These are phyloP conservation scores for Cyclotella kingstonii DNA, from an alignment of 108 stramenopile genomes.

Conservation along the genomic window DNA sequence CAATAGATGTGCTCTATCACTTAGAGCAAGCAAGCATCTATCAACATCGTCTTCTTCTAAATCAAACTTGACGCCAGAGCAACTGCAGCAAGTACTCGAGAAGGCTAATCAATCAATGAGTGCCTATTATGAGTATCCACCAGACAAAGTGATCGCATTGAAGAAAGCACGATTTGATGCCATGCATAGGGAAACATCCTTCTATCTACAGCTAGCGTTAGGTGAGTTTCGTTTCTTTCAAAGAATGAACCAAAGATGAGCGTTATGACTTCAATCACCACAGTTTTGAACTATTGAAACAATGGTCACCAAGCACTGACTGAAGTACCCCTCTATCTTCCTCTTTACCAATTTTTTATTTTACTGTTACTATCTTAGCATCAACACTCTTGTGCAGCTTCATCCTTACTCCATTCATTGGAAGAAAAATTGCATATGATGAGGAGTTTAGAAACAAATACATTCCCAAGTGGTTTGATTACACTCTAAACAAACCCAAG, in stretches of 20 bases:
- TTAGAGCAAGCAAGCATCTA: too few relatives aligned
- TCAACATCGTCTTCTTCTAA: conserved; percentile 2
- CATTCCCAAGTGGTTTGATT: conserved; percentile 82
- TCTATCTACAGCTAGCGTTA: conserved; percentile 53
- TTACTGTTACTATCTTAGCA: conserved; percentile 3
- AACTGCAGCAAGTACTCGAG: conserved; percentile 46
- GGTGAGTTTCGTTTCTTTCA: conserved; percentile 13
- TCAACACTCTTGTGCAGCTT: conserved; percentile 58
- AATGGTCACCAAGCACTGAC: too few relatives aligned
- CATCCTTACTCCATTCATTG: conserved; percentile 66
- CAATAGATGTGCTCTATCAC: too few relatives aligned
- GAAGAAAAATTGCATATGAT: conserved; percentile 78
- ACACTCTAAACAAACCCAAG: conserved; percentile 64
- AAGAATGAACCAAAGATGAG: too few relatives aligned
- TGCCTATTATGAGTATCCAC: conserved; percentile 63
- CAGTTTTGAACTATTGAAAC: too few relatives aligned
- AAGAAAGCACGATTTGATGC: conserved; percentile 46
- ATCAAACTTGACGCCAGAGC: conserved; percentile 30
- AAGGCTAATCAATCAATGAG: conserved; percentile 73
- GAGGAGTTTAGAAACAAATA: conserved; percentile 72
- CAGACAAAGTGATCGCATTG: conserved; percentile 45
- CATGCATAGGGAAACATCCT: conserved; percentile 36
- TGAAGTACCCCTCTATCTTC: too few relatives aligned
- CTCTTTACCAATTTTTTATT: background rate
- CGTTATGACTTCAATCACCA: too few relatives aligned